Base-by-base conservation (phyloP, 2,329 filamentous ascomycete species). In the Dendrostoma leiphaemia region DNA sequence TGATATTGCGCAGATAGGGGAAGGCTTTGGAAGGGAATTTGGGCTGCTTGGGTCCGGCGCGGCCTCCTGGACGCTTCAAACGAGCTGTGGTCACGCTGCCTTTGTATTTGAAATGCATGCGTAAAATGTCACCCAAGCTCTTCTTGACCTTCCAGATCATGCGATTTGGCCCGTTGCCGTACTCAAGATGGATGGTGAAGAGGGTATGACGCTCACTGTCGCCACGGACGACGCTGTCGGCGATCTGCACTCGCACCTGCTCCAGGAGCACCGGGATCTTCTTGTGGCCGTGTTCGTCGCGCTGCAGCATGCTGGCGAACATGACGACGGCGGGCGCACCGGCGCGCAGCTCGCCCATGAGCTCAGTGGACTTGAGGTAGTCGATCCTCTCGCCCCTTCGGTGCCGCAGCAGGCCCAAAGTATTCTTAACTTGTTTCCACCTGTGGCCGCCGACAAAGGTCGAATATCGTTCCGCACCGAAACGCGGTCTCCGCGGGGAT, bases 141-240 rank as follows among this genome's bases (percentile, higher is more conserved):
- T 94, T 83, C 64, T 91, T 86, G 55, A 99, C 90, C 17, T 90
- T 87, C 94, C 94, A 99, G 66, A 90, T 90, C 95, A 99, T 97
- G 54, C 94, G 83, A 51, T 93, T 97, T 53, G 94, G 84, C 0
- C 94, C 95, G 67, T 90, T 97, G 13, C 94, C 94, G 68, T 99
- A 99, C 68, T 99, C 94, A 15, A 99, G 78, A 63, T 96, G 91
- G 53, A 99, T 92, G 41, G 87, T 88, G 69, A 97, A 96, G 8
- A 94, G 81, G 65, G 90, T 85, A 70, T 97, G 94, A 28, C 92
- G 75, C 59, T 85, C 80, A 61, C 75, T 80, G 55, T 81, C 79
- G 50, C 80, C 79, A 53, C 82, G 84, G 10, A 85, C 84, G 10
- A 78, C 76, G 64, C 91, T 96, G 64, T 97, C 90, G 8, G 85